Conservation (phyloP, 2,329 filamentous ascomycete genomes). For the Penicillium sp. region DNA sequence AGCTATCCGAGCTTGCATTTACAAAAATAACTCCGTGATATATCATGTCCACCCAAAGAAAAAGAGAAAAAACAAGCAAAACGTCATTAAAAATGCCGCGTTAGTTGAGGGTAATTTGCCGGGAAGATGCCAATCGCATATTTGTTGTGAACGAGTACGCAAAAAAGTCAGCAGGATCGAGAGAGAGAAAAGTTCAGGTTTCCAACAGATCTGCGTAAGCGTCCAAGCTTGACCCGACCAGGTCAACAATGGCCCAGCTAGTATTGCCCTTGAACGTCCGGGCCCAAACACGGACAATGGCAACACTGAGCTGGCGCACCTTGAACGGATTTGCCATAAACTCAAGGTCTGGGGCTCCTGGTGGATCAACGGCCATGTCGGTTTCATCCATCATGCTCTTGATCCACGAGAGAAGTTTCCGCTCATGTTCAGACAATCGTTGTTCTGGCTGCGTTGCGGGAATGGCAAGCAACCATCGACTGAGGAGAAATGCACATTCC, state of each 20-base stretch:
- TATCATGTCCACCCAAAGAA: slow-evolving; percentile 26
- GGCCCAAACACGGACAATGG: slow-evolving; percentile 54
- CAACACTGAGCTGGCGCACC: slow-evolving; percentile 51
- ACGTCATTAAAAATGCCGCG: slow-evolving; percentile 19
- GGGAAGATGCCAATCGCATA: slow-evolving; percentile 14
- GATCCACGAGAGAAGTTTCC: slow-evolving; percentile 53
- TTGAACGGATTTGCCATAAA: slow-evolving; percentile 49
- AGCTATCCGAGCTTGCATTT: slow-evolving; percentile 10
- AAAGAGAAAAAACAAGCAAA: slow-evolving; percentile 16
- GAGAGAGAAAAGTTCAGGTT: slow-evolving; percentile 7
- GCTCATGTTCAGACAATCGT: slow-evolving; percentile 51
- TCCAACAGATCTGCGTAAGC: slow-evolving; percentile 52
- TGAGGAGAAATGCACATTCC: slow-evolving; percentile 56
- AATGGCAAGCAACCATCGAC: slow-evolving; percentile 52
- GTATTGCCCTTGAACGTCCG: slow-evolving; percentile 53
- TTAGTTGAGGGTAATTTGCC: not conserved
- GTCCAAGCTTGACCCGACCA: slow-evolving; percentile 52
- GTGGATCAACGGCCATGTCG: slow-evolving; percentile 48
- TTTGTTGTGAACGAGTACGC: slow-evolving; percentile 7
- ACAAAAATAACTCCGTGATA: slow-evolving; percentile 26
- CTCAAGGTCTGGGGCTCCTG: slow-evolving; percentile 44
- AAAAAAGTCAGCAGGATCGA: not conserved
- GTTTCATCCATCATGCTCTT: slow-evolving; percentile 56
- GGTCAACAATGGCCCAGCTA: slow-evolving; percentile 53
- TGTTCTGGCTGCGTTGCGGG: slow-evolving; percentile 49